These are phyloP conservation scores for Alternaria ethzedia DNA, from an alignment of 2,329 filamentous ascomycete species.

Conservation along the genomic window DNA sequence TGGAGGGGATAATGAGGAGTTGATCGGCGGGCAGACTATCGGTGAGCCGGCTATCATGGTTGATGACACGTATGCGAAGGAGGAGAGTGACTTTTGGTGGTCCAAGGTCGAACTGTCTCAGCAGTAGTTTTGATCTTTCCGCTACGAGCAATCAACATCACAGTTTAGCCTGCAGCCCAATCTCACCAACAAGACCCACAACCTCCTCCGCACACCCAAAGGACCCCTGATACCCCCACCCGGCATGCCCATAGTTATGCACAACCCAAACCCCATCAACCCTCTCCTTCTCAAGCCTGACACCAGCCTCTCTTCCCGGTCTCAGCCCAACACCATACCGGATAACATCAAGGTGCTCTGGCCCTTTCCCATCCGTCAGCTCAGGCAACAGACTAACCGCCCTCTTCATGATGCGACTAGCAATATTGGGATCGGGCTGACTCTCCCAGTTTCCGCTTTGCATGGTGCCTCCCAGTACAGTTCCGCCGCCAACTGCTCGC, in stretches of 20 bases:
- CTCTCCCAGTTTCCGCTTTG: constrained; percentile 79
- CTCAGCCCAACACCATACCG: constrained; percentile 83
- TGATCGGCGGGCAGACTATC: constrained; percentile 34
- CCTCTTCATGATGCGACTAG: constrained; percentile 84
- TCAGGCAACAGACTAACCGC: constrained; percentile 67
- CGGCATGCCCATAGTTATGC: constrained; percentile 79
- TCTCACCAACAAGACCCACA: not conserved
- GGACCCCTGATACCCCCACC: constrained; percentile 70
- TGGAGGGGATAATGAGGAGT: constrained; percentile 66
- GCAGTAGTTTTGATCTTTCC: constrained; percentile 30
- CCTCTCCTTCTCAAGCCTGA: constrained; percentile 74
- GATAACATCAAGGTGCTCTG: constrained; percentile 69
- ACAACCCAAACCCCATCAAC: constrained; percentile 69
- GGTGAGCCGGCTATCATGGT: constrained; percentile 48
- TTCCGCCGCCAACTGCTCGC: constrained; percentile 75
- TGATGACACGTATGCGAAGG: constrained; percentile 54
- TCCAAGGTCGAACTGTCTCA: constrained; percentile 46
- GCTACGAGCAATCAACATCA: not conserved
- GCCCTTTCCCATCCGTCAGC: constrained; percentile 71
- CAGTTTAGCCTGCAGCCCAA: not conserved
- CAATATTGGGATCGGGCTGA: constrained; percentile 75
- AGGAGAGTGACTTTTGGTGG: constrained; percentile 69
- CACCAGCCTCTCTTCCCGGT: constrained; percentile 73
- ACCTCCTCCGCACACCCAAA: constrained; percentile 46
- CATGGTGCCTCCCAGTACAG: constrained; percentile 81